Percentiles rank a stretch among this genome's conserved stretches.
These are phyloP conservation scores for Salix viminalis DNA, from an alignment of 345 rosid species.

Conservation along the genomic window DNA sequence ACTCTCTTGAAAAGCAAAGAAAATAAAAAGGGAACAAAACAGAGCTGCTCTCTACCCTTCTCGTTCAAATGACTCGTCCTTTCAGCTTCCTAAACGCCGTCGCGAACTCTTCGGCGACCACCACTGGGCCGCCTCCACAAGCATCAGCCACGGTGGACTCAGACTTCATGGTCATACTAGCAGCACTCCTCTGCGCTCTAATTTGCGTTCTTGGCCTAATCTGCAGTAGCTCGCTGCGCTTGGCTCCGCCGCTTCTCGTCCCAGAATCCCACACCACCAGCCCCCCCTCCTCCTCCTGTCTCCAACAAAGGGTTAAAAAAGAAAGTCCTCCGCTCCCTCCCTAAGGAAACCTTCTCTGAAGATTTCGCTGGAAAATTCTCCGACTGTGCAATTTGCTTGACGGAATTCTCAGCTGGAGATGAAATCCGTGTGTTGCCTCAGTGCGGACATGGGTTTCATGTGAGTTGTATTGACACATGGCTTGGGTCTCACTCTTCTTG, in stretches of 20 bases:
- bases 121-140: constrained; percentile 4
- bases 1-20: not conserved
- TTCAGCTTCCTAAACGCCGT: constrained; percentile 46
- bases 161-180: constrained; percentile 75
- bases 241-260: constrained; percentile 80
- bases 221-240: constrained; percentile 78
- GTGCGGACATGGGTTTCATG: constrained; percentile 90
- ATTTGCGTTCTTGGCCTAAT: constrained; percentile 80
- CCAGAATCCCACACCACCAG: constrained; percentile 7
- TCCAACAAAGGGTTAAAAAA: constrained; percentile 81
- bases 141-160: constrained; percentile 41
- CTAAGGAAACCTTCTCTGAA: constrained; percentile 50
- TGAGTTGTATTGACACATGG: constrained; percentile 87
- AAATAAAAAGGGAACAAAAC: not conserved
- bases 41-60: constrained; percentile 7
- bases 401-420: constrained; percentile 67
- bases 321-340: constrained; percentile 73
- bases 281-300: constrained; percentile 23
- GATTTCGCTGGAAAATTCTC: constrained; percentile 43
- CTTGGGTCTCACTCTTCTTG: constrained; percentile 89
- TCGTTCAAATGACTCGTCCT: constrained; percentile 65
- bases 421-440: constrained; percentile 81
- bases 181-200: constrained; percentile 82
- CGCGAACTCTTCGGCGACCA: constrained; percentile 38
- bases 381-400: constrained; percentile 78